Evolutionary conservation across 352 stramenopile species (phyloP).

Genomic region (Phytophthora pistaciae): DNA sequence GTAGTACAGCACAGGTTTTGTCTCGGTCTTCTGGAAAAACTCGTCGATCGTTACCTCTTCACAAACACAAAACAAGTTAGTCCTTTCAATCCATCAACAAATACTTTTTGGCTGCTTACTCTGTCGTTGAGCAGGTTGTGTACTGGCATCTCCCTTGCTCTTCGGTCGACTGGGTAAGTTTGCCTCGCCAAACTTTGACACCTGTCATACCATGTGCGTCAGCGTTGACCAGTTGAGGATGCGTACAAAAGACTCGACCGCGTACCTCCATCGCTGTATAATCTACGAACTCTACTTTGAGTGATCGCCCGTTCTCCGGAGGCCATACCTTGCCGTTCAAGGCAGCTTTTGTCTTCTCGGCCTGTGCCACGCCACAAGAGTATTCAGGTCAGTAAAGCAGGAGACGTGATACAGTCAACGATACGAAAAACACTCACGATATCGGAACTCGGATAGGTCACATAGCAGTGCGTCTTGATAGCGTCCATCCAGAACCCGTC

Average conservation of each 20-base stretch:
- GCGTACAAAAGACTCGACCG: too few relatives aligned
- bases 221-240: not conserved
- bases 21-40: slow-evolving; percentile 81
- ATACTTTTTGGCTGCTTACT: slow-evolving; percentile 17
- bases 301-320: slow-evolving; percentile 56
- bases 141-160: slow-evolving; percentile 27
- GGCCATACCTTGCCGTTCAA: slow-evolving; percentile 78
- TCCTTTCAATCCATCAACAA: slow-evolving; percentile 3
- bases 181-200: slow-evolving; percentile 35
- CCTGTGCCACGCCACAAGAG: slow-evolving; percentile 31
- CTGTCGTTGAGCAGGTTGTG: slow-evolving; percentile 26
- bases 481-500: slow-evolving; percentile 89
- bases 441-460: slow-evolving; percentile 68
- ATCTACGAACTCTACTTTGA: slow-evolving; percentile 48
- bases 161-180: slow-evolving; percentile 31
- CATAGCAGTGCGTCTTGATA: slow-evolving; percentile 91
- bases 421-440: slow-evolving; percentile 39
- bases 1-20: slow-evolving; percentile 86
- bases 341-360: slow-evolving; percentile 48
- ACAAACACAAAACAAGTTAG: slow-evolving; percentile 4
- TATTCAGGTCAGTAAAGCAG: not conserved
- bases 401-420: not conserved
- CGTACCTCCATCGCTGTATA: slow-evolving; percentile 60
- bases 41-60: slow-evolving; percentile 67
- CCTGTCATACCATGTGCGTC: slow-evolving; percentile 16